Conservation (phyloP, 257 asterid genomes). For the Cinchona pubescens region DNA sequence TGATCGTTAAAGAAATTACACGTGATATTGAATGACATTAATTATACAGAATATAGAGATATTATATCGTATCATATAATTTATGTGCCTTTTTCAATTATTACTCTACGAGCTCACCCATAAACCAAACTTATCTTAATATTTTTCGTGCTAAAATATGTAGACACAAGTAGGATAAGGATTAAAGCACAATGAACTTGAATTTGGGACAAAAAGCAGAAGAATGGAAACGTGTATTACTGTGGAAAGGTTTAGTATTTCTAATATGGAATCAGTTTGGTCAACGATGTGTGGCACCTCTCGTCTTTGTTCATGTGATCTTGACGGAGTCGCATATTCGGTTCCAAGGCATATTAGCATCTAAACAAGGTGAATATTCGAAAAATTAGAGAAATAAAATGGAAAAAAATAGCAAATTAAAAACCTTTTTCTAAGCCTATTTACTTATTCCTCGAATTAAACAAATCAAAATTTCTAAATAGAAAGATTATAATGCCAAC, state of each 20-base stretch:
- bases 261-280: background rate
- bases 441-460: too few relatives aligned
- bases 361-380: background rate
- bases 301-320: background rate
- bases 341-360: background rate
- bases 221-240: background rate
- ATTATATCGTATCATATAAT: too few relatives aligned
- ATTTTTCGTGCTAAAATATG: background rate
- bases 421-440: too few relatives aligned
- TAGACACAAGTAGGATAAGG: background rate
- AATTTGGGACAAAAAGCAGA: background rate
- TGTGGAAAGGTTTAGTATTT: background rate
- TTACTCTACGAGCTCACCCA: too few relatives aligned
- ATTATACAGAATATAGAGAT: too few relatives aligned
- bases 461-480: too few relatives aligned
- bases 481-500: too few relatives aligned
- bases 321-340: background rate
- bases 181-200: background rate
- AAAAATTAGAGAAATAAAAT: background rate
- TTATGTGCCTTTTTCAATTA: too few relatives aligned
- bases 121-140: too few relatives aligned
- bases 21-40: too few relatives aligned
- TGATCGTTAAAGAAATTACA: too few relatives aligned
- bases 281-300: background rate
- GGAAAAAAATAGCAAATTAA: too few relatives aligned